phyloP scores from a whole-genome alignment of 305 asterid genomes.

The Plantago coronopus region DNA sequence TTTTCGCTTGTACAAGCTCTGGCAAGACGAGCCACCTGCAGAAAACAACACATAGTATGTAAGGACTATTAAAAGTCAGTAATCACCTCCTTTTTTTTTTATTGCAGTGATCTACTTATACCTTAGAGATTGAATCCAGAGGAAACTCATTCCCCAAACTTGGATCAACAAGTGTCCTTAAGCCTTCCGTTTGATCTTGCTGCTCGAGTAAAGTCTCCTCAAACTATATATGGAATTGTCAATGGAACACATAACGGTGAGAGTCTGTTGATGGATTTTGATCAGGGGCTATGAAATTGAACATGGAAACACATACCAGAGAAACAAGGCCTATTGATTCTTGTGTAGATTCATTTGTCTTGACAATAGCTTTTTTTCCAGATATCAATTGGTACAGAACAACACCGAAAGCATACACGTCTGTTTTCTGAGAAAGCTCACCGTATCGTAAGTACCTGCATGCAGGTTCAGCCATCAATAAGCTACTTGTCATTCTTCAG shows the following conservation, averaged over 20 bases:
- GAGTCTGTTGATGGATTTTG: constrained; percentile 14
- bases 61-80: not conserved
- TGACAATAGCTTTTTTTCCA: constrained; percentile 65
- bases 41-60: constrained; percentile 1
- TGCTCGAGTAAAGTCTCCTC: constrained; percentile 48
- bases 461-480: constrained; percentile 1
- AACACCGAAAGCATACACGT: constrained; percentile 83
- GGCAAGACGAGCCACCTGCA: constrained; percentile 73
- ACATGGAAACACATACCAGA: constrained; percentile 38
- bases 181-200: constrained; percentile 41
- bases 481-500: constrained; percentile 16
- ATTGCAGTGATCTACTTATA: not conserved
- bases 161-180: constrained; percentile 57
- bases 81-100: constrained; percentile 18
- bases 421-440: constrained; percentile 65
- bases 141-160: constrained; percentile 59
- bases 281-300: not conserved
- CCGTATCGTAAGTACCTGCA: constrained; percentile 73
- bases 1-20: constrained; percentile 73
- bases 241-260: not conserved
- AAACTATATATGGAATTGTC: constrained; percentile 39
- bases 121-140: constrained; percentile 14
- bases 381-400: constrained; percentile 72
- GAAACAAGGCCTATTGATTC: constrained; percentile 72
- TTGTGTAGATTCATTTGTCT: constrained; percentile 39